These are phyloP conservation scores for Hirschioporus abietinus DNA, from an alignment of 768 basidiomycete species.

Conservation along the genomic window DNA sequence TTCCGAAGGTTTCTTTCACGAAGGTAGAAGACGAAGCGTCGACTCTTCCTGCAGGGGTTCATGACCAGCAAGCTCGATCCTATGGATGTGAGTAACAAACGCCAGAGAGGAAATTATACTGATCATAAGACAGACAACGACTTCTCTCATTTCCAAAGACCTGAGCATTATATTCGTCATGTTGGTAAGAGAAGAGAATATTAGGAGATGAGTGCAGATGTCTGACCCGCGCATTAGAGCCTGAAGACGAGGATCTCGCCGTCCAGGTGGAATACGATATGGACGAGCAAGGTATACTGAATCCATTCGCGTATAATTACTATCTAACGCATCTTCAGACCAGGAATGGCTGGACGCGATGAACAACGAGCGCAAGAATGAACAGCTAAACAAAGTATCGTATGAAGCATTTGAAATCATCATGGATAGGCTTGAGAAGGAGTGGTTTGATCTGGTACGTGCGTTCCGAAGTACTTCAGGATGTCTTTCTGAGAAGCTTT, in stretches of 20 bases:
- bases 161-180: conserved; percentile 86
- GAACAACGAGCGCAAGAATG: conserved; percentile 77
- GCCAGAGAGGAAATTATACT: conserved; percentile 15
- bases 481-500: neutral
- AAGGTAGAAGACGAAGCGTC: conserved; percentile 60
- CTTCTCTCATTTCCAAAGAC: conserved; percentile 64
- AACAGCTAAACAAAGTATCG: conserved; percentile 61
- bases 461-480: conserved; percentile 5
- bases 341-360: conserved; percentile 89
- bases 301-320: neutral
- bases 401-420: conserved; percentile 92
- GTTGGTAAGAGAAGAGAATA: conserved; percentile 55
- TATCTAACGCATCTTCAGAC: conserved; percentile 41
- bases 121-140: conserved; percentile 50
- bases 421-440: conserved; percentile 97
- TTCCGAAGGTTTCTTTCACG: conserved; percentile 67
- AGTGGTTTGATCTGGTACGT: conserved; percentile 93
- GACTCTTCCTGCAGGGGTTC: conserved; percentile 55
- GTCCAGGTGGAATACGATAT: conserved; percentile 98
- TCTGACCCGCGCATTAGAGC: conserved; percentile 48
- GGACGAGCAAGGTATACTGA: conserved; percentile 86
- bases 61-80: conserved; percentile 54
- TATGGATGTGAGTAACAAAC: conserved; percentile 61
- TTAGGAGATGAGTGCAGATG: conserved; percentile 5
- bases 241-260: conserved; percentile 86